Evolutionary conservation across 169 alveolate genomes (phyloP).

Genomic region (Cryptosporidium bovis): DNA sequence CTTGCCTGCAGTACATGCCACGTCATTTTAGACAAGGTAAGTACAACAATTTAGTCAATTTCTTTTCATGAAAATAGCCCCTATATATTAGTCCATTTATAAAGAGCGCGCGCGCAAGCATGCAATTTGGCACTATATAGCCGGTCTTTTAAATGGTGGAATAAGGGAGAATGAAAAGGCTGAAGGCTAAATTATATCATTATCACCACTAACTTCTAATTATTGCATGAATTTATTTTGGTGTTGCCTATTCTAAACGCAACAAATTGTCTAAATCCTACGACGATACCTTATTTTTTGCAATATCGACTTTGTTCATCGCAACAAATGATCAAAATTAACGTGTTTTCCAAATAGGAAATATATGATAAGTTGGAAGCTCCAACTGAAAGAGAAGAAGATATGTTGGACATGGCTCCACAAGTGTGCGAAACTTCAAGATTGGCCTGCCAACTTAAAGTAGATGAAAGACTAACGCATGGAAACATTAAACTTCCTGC

Average conservation of each 20-base stretch:
- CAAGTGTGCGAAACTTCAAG: slow-evolving; percentile 95
- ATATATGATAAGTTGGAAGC: slow-evolving; percentile 88
- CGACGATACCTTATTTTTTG: too few relatives aligned
- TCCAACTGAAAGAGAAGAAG: slow-evolving; percentile 93
- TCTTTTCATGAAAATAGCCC: background rate
- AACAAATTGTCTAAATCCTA: too few relatives aligned
- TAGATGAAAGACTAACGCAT: slow-evolving; percentile 86
- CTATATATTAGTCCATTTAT: background rate
- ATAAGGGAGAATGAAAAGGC: too few relatives aligned
- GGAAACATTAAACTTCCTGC: slow-evolving; percentile 89
- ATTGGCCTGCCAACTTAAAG: slow-evolving; percentile 92
- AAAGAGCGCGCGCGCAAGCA: too few relatives aligned
- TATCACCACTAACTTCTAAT: too few relatives aligned
- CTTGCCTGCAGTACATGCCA: slow-evolving; percentile 98
- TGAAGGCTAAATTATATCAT: too few relatives aligned
- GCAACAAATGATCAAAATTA: background rate
- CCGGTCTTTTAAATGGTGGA: too few relatives aligned
- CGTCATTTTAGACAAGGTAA: slow-evolving; percentile 89
- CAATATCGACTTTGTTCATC: background rate
- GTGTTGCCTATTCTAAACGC: too few relatives aligned
- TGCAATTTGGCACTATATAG: too few relatives aligned
- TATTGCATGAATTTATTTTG: too few relatives aligned
- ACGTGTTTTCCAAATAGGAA: slow-evolving; percentile 54
- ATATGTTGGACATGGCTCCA: slow-evolving; percentile 95
- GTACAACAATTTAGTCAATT: background rate